phyloP scores from a whole-genome alignment of 352 stramenopile species.

The Halophytophthora polymorphica region DNA sequence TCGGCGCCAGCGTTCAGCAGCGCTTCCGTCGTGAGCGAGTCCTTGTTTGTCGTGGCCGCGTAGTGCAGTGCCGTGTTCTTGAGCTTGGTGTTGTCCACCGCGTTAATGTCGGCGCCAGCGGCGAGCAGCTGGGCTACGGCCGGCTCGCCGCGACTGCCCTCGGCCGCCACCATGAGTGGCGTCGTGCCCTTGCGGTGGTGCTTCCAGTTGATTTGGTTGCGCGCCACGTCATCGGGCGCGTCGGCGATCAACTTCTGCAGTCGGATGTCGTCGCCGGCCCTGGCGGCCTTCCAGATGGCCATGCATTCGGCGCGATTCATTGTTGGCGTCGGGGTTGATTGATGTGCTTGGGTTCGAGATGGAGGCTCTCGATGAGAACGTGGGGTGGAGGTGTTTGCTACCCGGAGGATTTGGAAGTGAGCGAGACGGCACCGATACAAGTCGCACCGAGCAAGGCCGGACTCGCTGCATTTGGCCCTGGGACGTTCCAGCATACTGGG shows the following conservation, averaged over 20 bases:
- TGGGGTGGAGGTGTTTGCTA: not conserved
- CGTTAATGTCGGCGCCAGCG: slow-evolving; percentile 44
- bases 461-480: no score
- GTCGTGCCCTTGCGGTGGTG: slow-evolving; percentile 48
- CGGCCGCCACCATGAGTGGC: slow-evolving; percentile 59
- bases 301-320: slow-evolving; percentile 34
- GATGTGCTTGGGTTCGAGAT: not conserved
- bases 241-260: slow-evolving; percentile 24
- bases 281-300: slow-evolving; percentile 30
- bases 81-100: slow-evolving; percentile 34
- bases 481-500: not conserved
- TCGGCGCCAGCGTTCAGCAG: slow-evolving; percentile 47
- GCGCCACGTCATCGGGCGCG: slow-evolving; percentile 14
- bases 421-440: not conserved
- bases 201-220: slow-evolving; percentile 34
- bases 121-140: slow-evolving; percentile 35
- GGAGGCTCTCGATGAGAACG: not conserved
- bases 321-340: not conserved
- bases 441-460: no score
- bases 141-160: slow-evolving; percentile 19
- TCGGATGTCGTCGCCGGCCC: slow-evolving; percentile 21
- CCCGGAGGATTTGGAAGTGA: slow-evolving; percentile 16
- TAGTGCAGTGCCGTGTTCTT: slow-evolving; percentile 68
- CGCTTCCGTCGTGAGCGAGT: slow-evolving; percentile 41
- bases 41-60: slow-evolving; percentile 44